Evolutionary conservation across 495 filamentous ascomycete species (phyloP).

Genomic region (Daldinia concentrica): DNA sequence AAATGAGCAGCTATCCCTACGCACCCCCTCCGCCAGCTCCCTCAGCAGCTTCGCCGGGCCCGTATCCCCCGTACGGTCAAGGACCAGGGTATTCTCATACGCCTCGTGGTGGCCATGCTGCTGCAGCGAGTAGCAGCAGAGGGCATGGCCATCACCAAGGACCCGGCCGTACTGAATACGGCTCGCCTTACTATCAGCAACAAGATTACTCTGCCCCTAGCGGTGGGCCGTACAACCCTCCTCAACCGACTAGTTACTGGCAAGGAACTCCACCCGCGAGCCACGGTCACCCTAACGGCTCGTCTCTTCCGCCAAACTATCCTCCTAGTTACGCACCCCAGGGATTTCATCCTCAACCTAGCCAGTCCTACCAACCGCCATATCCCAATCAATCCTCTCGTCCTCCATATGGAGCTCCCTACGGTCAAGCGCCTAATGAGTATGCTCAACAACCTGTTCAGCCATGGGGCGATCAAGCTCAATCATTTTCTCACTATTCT

Average conservation of each 20-base stretch:
- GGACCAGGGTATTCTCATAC: slow-evolving; percentile 41
- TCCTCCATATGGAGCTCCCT: slow-evolving; percentile 47
- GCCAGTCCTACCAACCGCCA: slow-evolving; percentile 43
- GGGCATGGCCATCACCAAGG: slow-evolving; percentile 45
- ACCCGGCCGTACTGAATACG: slow-evolving; percentile 33
- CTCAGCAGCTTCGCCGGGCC: slow-evolving; percentile 50
- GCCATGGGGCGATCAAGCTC: slow-evolving; percentile 46
- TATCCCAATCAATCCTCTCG: slow-evolving; percentile 45
- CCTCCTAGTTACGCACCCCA: slow-evolving; percentile 64
- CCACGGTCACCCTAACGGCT: slow-evolving; percentile 47
- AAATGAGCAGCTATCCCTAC: slow-evolving; percentile 60
- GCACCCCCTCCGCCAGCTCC: slow-evolving; percentile 66
- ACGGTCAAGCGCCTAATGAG: slow-evolving; percentile 44
- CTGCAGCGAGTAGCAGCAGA: slow-evolving; percentile 36
- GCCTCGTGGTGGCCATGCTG: slow-evolving; percentile 42
- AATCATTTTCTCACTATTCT: slow-evolving; percentile 39
- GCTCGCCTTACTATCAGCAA: slow-evolving; percentile 40
- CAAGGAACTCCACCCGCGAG: slow-evolving; percentile 47
- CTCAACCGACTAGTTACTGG: slow-evolving; percentile 49
- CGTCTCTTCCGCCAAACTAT: slow-evolving; percentile 58
- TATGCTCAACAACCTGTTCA: slow-evolving; percentile 43
- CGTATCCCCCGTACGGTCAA: slow-evolving; percentile 53
- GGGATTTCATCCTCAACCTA: slow-evolving; percentile 51
- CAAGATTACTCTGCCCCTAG: slow-evolving; percentile 42
- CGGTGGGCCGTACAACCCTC: slow-evolving; percentile 39